These are phyloP conservation scores for Ceratobasidium sp. DNA, from an alignment of 1,284 basidiomycete species.

Conservation along the genomic window DNA sequence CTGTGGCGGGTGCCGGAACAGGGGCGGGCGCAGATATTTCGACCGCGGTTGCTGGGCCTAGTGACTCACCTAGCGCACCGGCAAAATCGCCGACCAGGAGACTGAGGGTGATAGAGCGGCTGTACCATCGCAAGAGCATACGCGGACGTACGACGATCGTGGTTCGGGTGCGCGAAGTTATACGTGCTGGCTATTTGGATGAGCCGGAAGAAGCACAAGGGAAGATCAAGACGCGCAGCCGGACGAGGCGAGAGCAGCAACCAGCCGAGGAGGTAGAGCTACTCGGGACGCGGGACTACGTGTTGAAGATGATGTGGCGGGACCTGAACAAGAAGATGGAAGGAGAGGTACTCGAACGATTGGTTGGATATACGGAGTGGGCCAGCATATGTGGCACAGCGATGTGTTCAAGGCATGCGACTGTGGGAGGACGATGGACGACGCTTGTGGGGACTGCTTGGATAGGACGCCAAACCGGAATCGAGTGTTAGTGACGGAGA, in stretches of 20 bases:
- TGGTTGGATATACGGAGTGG: conserved; percentile 8
- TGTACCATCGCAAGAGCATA: conserved; percentile 29
- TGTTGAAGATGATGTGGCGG: conserved; percentile 35
- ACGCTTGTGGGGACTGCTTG: neutral
- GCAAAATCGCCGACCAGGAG: neutral
- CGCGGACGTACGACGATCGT: conserved; percentile 28
- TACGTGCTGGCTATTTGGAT: neutral
- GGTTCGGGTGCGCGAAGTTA: conserved; percentile 4
- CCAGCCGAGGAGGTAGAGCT: neutral
- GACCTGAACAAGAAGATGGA: conserved; percentile 11
- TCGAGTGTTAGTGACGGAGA: neutral
- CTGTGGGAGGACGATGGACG: neutral
- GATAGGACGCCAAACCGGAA: neutral
- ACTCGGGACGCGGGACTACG: neutral
- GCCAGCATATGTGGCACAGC: conserved; percentile 20
- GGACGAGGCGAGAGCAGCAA: neutral
- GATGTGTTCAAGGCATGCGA: neutral
- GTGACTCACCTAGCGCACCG: neutral
- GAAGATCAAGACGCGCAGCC: neutral
- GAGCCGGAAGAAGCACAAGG: neutral
- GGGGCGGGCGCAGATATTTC: neutral
- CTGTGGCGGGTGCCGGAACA: neutral
- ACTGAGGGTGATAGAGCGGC: conserved; percentile 19
- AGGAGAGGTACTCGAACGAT: conserved; percentile 15
- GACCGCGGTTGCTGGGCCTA: neutral